Conservation (phyloP, 2,329 filamentous ascomycete genomes). For the Aspergillus tubingensis region DNA sequence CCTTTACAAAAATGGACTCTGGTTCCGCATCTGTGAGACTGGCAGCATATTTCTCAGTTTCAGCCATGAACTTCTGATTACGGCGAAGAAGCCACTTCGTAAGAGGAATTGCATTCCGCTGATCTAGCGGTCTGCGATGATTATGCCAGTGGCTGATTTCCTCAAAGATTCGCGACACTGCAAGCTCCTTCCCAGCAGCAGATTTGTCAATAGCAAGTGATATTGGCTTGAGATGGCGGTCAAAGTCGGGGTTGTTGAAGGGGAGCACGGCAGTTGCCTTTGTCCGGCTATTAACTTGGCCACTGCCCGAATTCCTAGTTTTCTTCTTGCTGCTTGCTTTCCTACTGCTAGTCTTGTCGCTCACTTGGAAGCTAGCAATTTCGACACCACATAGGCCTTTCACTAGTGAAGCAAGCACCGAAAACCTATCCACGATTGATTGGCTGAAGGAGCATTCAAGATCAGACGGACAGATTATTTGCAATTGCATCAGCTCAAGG, state of each 20-base stretch:
- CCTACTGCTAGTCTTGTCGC: no score
- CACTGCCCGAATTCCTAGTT: neutral
- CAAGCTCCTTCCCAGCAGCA: constrained; percentile 1
- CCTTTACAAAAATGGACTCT: constrained; percentile 7
- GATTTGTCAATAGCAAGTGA: constrained; percentile 21
- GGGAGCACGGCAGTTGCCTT: constrained; percentile 18
- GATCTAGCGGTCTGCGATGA: constrained; percentile 29
- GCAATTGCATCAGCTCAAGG: constrained; percentile 14
- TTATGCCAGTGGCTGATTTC: constrained; percentile 40
- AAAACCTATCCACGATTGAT: constrained; percentile 17
- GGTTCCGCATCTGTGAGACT: constrained; percentile 58
- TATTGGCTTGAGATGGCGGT: constrained; percentile 29
- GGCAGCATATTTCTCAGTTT: constrained; percentile 68
- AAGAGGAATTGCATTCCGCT: constrained; percentile 21
- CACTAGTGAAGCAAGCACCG: constrained; percentile 12
- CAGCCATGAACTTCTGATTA: constrained; percentile 68
- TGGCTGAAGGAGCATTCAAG: constrained; percentile 3
- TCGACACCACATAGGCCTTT: constrained; percentile 6
- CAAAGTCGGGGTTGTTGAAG: constrained; percentile 31
- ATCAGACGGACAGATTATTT: constrained; percentile 4
- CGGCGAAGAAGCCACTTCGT: constrained; percentile 28
- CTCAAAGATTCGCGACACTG: constrained; percentile 26
- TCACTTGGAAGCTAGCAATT: neutral
- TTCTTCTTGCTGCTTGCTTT: neutral
- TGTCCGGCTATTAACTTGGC: neutral